A percentile compares a stretch with the other conserved stretches of the same genome.
Evolutionary conservation across 2,329 filamentous ascomycete genomes (phyloP).

Genomic region (Aspergillus nomiae): DNA sequence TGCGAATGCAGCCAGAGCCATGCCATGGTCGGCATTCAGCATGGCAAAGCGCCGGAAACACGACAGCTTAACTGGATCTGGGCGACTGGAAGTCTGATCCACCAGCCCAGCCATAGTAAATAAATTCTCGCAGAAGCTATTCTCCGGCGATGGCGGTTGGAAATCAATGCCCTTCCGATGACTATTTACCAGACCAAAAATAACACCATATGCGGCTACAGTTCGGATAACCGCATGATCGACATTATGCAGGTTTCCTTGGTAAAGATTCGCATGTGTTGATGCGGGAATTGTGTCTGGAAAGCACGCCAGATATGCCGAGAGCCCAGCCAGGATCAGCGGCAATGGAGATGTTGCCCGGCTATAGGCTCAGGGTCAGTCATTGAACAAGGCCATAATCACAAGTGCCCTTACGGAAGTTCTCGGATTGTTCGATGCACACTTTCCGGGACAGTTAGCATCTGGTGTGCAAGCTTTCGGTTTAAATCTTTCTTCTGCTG

Average conservation of each 20-base stretch:
- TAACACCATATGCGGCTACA: constrained; percentile 27
- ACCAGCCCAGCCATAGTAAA: constrained; percentile 58
- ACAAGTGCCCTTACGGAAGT: constrained; percentile 26
- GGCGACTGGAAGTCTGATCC: constrained; percentile 49
- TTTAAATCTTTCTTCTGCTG: constrained; percentile 22
- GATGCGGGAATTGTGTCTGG: constrained; percentile 26
- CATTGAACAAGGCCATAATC: background rate
- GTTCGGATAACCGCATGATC: constrained; percentile 29
- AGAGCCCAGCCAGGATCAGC: constrained; percentile 32
- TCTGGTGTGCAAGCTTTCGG: constrained; percentile 21
- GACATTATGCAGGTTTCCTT: constrained; percentile 18
- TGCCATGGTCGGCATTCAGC: constrained; percentile 61
- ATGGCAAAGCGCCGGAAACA: constrained; percentile 58
- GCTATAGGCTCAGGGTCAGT: constrained; percentile 14
- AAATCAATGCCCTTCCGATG: constrained; percentile 27
- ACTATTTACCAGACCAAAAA: constrained; percentile 28
- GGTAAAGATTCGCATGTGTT: constrained; percentile 25
- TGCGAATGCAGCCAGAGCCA: constrained; percentile 60
- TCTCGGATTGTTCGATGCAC: constrained; percentile 26
- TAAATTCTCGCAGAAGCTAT: constrained; percentile 59
- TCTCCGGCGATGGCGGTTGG: constrained; percentile 33
- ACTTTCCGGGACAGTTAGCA: constrained; percentile 22
- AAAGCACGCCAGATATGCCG: constrained; percentile 27
- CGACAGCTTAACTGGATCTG: constrained; percentile 49
- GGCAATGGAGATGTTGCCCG: constrained; percentile 24